Evolutionary conservation across 2,329 filamentous ascomycete genomes (phyloP).

Genomic region (Penicillium hordei): DNA sequence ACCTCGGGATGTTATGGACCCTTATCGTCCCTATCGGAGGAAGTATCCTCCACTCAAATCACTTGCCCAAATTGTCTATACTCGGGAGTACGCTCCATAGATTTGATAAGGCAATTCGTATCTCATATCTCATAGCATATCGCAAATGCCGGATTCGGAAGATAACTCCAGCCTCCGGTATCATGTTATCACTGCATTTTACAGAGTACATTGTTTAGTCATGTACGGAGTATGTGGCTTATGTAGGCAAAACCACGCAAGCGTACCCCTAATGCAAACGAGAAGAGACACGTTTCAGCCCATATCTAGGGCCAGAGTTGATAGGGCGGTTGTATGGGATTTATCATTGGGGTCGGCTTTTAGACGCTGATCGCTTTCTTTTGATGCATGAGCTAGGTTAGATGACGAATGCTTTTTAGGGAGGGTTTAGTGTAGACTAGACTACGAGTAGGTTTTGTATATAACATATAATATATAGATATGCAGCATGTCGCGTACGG

Average conservation of each 20-base stretch:
- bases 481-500: background rate
- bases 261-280: background rate
- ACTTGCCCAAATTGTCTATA: background rate
- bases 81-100: background rate
- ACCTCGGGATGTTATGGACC: background rate
- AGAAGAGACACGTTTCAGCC: slow-evolving; percentile 18
- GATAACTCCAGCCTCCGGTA: background rate
- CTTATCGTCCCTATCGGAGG: slow-evolving; percentile 4
- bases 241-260: background rate
- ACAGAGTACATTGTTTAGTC: background rate
- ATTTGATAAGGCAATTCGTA: slow-evolving; percentile 4
- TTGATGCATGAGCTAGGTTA: background rate
- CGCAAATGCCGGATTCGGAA: background rate
- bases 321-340: slow-evolving; percentile 2
- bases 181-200: background rate
- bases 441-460: background rate
- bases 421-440: background rate
- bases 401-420: slow-evolving; percentile 10
- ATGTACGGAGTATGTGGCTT: background rate
- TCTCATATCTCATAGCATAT: slow-evolving; percentile 2
- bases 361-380: background rate
- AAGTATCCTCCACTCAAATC: background rate
- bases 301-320: background rate
- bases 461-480: background rate
- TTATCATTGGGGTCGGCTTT: slow-evolving; percentile 3